Conservation (phyloP, 352 stramenopile genomes). For the Phytopythium boreale region DNA sequence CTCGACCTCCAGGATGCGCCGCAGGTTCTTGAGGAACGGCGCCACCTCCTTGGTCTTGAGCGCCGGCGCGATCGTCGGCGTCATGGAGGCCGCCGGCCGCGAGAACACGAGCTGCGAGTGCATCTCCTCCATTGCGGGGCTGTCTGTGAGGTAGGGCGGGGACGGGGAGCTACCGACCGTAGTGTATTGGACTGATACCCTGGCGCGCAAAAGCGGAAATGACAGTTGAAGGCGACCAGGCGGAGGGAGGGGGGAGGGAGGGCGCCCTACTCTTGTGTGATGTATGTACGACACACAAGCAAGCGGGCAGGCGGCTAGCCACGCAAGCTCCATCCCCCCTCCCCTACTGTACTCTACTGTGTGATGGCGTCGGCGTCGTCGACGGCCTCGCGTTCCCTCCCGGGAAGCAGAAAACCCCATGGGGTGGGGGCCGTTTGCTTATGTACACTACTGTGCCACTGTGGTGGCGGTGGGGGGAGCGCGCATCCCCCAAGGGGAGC, state of each 20-base stretch:
- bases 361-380: background rate
- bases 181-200: background rate
- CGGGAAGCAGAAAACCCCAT: background rate
- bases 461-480: background rate
- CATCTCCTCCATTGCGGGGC: background rate
- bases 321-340: background rate
- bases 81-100: background rate
- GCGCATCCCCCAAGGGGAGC: background rate
- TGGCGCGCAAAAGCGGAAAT: conserved; percentile 8
- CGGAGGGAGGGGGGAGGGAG: background rate
- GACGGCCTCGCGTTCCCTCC: conserved; percentile 5
- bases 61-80: conserved; percentile 4
- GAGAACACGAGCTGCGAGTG: conserved; percentile 4
- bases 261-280: background rate
- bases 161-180: no score
- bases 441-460: background rate
- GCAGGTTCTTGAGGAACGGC: conserved; percentile 68
- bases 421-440: background rate
- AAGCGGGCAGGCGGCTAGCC: background rate
- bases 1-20: conserved; percentile 58
- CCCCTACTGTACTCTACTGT: background rate
- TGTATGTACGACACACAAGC: no score
- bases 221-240: conserved; percentile 5
- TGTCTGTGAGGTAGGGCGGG: background rate
- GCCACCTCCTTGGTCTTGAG: conserved; percentile 44